phyloP scores from a whole-genome alignment of 176 grass and related monocot genomes.

The Juncus inflexus region DNA sequence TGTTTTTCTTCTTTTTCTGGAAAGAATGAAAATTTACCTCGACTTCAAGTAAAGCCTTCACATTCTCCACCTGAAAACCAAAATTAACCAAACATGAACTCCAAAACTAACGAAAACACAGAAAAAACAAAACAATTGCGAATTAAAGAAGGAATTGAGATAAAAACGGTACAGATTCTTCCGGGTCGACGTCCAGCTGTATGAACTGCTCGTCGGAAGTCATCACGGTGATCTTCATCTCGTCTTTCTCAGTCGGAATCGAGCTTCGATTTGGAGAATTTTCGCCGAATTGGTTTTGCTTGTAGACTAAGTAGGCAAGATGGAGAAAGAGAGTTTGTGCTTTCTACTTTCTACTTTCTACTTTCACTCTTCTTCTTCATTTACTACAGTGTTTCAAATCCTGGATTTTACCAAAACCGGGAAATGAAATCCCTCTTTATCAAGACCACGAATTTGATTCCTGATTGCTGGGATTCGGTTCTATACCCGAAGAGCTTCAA shows the following conservation, averaged over 20 bases:
- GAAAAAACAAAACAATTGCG: background rate
- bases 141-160: constrained; percentile 1
- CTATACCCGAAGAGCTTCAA: too few relatives aligned
- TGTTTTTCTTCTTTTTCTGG: background rate
- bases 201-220: constrained; percentile 78
- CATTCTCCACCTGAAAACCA: constrained; percentile 82
- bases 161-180: constrained; percentile 62
- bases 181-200: constrained; percentile 68
- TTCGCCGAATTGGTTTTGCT: constrained; percentile 8
- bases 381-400: constrained; percentile 4
- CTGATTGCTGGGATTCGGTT: too few relatives aligned
- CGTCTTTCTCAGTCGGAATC: constrained; percentile 18
- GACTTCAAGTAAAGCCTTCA: constrained; percentile 92
- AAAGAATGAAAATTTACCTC: constrained; percentile 45
- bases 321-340: background rate
- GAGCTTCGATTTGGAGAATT: background rate
- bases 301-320: constrained; percentile 1
- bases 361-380: background rate
- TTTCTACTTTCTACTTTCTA: background rate
- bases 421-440: too few relatives aligned
- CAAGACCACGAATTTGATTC: too few relatives aligned
- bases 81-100: constrained; percentile 1
- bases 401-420: background rate
- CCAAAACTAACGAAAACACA: background rate
- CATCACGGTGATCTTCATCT: constrained; percentile 98